Evolutionary conservation across 1,284 basidiomycete genomes (phyloP).

Genomic region (Cryptococcus hybrid): DNA sequence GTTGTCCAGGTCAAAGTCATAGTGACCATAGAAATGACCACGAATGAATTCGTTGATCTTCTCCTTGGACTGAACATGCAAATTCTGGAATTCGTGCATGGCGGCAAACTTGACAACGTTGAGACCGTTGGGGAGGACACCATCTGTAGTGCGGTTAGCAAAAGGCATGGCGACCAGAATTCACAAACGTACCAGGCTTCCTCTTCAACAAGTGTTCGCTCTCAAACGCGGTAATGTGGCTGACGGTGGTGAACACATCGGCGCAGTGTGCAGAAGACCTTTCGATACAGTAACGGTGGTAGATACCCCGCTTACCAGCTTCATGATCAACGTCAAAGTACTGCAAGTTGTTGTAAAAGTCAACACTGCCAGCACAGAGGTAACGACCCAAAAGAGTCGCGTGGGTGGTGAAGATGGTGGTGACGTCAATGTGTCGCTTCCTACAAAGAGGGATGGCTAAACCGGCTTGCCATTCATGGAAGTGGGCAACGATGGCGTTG

Average conservation of each 20-base stretch:
- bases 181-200: constrained; percentile 63
- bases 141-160: constrained; percentile 56
- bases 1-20: constrained; percentile 93
- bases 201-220: constrained; percentile 93
- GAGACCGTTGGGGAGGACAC: constrained; percentile 95
- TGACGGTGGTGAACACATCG: constrained; percentile 97
- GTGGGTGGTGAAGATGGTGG: constrained; percentile 97
- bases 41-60: constrained; percentile 98
- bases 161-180: not conserved
- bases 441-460: constrained; percentile 94
- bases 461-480: constrained; percentile 99
- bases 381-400: constrained; percentile 98
- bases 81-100: constrained; percentile 96
- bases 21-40: constrained; percentile 98
- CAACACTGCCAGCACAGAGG: constrained; percentile 93
- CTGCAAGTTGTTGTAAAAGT: constrained; percentile 99
- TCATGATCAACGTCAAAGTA: constrained; percentile 99
- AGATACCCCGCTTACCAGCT: constrained; percentile 95
- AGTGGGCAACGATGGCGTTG: constrained; percentile 90
- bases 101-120: constrained; percentile 96
- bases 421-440: constrained; percentile 95
- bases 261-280: constrained; percentile 90
- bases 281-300: constrained; percentile 92
- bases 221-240: constrained; percentile 97
- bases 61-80: constrained; percentile 85